Conservation (phyloP, 139 green algal species). For the Chlamydomonas incerta region DNA sequence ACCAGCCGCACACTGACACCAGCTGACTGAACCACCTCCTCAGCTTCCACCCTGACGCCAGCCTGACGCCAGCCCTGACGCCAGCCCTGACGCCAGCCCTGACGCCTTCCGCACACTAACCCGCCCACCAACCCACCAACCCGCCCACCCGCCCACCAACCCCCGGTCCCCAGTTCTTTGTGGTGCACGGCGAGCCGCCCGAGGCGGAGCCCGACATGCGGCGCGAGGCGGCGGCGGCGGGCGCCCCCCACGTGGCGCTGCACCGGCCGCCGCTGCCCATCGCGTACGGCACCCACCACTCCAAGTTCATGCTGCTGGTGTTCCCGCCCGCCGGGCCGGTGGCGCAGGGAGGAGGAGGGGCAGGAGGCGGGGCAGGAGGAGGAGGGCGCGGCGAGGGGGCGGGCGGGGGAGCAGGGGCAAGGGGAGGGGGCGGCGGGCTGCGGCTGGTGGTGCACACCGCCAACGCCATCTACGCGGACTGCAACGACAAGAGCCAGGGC, state of each 20-base stretch:
- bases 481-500: slow-evolving; percentile 80
- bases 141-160: neutral
- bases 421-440: too few species aligned
- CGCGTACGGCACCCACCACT: slow-evolving; percentile 70
- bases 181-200: slow-evolving; percentile 49
- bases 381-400: too few species aligned
- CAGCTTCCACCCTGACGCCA: too few species aligned
- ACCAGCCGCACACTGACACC: too few species aligned
- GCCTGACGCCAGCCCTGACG: too few species aligned
- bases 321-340: slow-evolving; percentile 69
- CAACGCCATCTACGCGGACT: slow-evolving; percentile 87
- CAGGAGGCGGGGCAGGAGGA: too few species aligned
- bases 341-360: too few species aligned
- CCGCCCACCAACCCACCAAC: neutral
- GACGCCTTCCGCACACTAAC: too few species aligned
- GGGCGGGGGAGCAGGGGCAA: too few species aligned
- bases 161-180: slow-evolving; percentile 5
- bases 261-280: slow-evolving; percentile 64
- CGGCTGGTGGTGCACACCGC: slow-evolving; percentile 65
- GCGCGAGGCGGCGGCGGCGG: slow-evolving; percentile 11
- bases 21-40: too few species aligned
- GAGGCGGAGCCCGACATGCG: neutral
- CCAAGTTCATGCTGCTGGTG: slow-evolving; percentile 74
- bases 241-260: neutral
- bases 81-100: too few species aligned